Conservation (phyloP, 2,329 filamentous ascomycete species). For the Byssothecium circinans region DNA sequence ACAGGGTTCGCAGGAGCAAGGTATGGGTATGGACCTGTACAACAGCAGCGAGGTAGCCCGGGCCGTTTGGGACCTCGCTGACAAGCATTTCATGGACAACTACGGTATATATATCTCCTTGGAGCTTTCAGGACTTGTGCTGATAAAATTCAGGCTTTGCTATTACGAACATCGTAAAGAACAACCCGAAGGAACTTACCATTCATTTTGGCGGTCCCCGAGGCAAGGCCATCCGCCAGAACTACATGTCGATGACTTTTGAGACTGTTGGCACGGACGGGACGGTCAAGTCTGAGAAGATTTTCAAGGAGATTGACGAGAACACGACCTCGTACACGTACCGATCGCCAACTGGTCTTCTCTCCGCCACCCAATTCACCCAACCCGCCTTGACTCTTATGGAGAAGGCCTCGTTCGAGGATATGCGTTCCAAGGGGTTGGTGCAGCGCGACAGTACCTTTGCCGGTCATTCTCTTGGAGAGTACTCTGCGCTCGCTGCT, state of each 20-base stretch:
- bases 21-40: conserved; percentile 99
- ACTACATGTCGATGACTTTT: conserved; percentile 99
- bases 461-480: conserved; percentile 94
- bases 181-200: conserved; percentile 98
- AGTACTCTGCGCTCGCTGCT: conserved; percentile 95
- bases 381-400: conserved; percentile 96
- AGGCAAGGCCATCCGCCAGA: conserved; percentile 95
- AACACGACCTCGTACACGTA: conserved; percentile 95
- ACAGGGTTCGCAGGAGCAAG: conserved; percentile 97
- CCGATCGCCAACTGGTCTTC: conserved; percentile 86
- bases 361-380: conserved; percentile 98
- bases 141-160: conserved; percentile 70
- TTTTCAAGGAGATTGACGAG: conserved; percentile 97
- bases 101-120: conserved; percentile 67
- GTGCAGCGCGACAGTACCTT: conserved; percentile 97
- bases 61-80: conserved; percentile 88
- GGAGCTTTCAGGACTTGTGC: background rate
- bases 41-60: conserved; percentile 89
- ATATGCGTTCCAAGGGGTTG: conserved; percentile 96
- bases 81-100: conserved; percentile 97
- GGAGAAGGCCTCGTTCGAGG: conserved; percentile 99
- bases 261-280: conserved; percentile 95
- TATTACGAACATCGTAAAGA: conserved; percentile 98
- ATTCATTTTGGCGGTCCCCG: conserved; percentile 96
- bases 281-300: conserved; percentile 95